Base-by-base conservation (phyloP, 1,284 basidiomycete genomes). In the Albatrellus sp. region DNA sequence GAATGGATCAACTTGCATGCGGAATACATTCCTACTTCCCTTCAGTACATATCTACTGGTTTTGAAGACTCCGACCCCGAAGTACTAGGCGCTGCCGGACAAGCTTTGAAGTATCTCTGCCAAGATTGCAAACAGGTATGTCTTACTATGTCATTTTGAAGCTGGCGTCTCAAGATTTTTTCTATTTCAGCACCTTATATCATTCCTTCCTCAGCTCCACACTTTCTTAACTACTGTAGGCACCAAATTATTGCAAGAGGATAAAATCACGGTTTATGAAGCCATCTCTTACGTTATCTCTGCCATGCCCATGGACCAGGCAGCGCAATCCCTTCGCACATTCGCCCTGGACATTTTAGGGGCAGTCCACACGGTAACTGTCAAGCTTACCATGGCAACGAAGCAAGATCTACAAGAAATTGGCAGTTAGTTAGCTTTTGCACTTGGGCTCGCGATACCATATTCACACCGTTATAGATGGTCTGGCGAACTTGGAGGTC, bases 1-100 rank as follows among this genome's bases (percentile, higher is more conserved):
- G 89, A 94, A 64, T 99, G 96, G 96, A 87, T 94, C 56, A 88
- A 86, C 57, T 69, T 73, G 50, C 93, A 98, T 59, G 88, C 93
- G 0, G 71, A 82, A 33, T 91, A 96, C 58, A 88, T 99, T 49
- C 74, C 77, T 28, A 78, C 78, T 58, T 84, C 91, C 58, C 70
- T 98, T 16, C 82, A 87, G 52, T 98, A 96, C 62, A 87, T 98
- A 47, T 92, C 91, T 8, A 71, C 81, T 12, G 94, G 96, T 0
- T 96, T 98, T 56, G 80, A 92, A 53, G 82, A 85, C 56, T 55
- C 69, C 2, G 86, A 92, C 55, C 48, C 60, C 2, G 88, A 93
- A 56, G 92, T 98, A 14, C 80, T 81, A 50, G 90, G 92, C 9
- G 96, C 96, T 8, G 90, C 96, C 8, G 90, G 93, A 1, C 92